Conservation (phyloP, 495 filamentous ascomycete genomes). For the Penicillium crystallinum region DNA sequence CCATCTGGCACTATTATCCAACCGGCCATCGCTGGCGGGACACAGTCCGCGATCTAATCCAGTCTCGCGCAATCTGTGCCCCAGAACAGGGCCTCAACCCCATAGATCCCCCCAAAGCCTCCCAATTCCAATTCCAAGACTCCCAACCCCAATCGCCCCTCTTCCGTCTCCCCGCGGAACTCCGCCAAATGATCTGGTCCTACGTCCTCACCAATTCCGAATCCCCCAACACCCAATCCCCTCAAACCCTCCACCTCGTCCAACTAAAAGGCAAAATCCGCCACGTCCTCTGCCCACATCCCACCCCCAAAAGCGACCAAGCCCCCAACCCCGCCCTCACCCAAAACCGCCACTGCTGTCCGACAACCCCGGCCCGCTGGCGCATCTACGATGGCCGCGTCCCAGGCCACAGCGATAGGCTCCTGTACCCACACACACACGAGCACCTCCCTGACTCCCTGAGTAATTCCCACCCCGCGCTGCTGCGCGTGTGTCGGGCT, state of each 20-base stretch:
- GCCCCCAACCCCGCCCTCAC: slow-evolving; percentile 18
- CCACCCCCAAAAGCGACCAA: not conserved
- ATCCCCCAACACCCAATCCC: slow-evolving; percentile 6
- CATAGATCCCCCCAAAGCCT: slow-evolving; percentile 21
- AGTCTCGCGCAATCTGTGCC: slow-evolving; percentile 37
- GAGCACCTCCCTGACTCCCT: slow-evolving; percentile 23
- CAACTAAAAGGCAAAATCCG: slow-evolving; percentile 38
- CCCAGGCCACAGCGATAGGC: slow-evolving; percentile 18
- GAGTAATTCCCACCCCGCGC: slow-evolving; percentile 17
- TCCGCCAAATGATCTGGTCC: slow-evolving; percentile 52
- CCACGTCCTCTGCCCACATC: slow-evolving; percentile 30
- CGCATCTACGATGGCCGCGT: slow-evolving; percentile 19
- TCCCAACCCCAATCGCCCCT: slow-evolving; percentile 21
- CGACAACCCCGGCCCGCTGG: slow-evolving; percentile 35
- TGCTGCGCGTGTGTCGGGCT: slow-evolving; percentile 38
- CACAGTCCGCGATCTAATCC: slow-evolving; percentile 36
- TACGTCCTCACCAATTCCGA: slow-evolving; percentile 38
- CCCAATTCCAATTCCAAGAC: slow-evolving; percentile 13
- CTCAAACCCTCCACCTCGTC: slow-evolving; percentile 38
- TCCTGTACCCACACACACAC: slow-evolving; percentile 41
- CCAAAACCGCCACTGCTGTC: slow-evolving; percentile 37
- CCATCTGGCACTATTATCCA: slow-evolving; percentile 43
- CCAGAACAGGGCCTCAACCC: slow-evolving; percentile 14
- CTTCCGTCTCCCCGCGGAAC: slow-evolving; percentile 45
- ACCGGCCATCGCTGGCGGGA: slow-evolving; percentile 40